A percentile compares a stretch with the other conserved stretches of the same genome.
Conservation (phyloP, 192 early-diverging fungal genomes). For the Linnemannia exigua region DNA sequence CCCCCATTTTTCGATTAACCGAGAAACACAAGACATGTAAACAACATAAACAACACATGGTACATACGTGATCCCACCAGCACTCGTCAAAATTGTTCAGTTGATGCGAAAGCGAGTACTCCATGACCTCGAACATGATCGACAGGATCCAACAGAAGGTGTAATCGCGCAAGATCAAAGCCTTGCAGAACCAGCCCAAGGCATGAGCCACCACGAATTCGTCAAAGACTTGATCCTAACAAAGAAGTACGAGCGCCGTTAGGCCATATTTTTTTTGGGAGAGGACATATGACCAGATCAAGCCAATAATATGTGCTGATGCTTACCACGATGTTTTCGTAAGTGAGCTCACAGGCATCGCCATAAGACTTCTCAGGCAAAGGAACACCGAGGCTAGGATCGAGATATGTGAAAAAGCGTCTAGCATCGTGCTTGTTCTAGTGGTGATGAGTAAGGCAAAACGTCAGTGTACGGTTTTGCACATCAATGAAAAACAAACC, state of each 20-base stretch:
- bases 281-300: slow-evolving; percentile 3
- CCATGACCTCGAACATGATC: slow-evolving; percentile 94
- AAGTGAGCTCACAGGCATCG: slow-evolving; percentile 87
- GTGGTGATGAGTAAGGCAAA: neutral
- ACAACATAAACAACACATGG: neutral
- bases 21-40: neutral
- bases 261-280: neutral
- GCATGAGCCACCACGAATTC: slow-evolving; percentile 95
- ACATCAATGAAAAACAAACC: neutral
- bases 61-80: slow-evolving; percentile 97
- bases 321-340: slow-evolving; percentile 77
- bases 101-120: slow-evolving; percentile 96
- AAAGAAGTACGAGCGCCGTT: neutral
- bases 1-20: neutral
- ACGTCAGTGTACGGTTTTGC: neutral
- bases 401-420: slow-evolving; percentile 82
- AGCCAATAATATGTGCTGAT: slow-evolving; percentile 4
- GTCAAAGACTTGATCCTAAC: slow-evolving; percentile 84
- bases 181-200: slow-evolving; percentile 95
- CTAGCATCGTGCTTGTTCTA: slow-evolving; percentile 92
- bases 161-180: slow-evolving; percentile 93
- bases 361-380: slow-evolving; percentile 96
- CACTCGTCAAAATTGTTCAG: slow-evolving; percentile 98
- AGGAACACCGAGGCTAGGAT: slow-evolving; percentile 81
- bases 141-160: slow-evolving; percentile 98